A percentile compares a stretch with the other conserved stretches of the same genome.
These are phyloP conservation scores for Acephala macrosclerotiorum DNA, from an alignment of 2,329 filamentous ascomycete species.

Conservation along the genomic window DNA sequence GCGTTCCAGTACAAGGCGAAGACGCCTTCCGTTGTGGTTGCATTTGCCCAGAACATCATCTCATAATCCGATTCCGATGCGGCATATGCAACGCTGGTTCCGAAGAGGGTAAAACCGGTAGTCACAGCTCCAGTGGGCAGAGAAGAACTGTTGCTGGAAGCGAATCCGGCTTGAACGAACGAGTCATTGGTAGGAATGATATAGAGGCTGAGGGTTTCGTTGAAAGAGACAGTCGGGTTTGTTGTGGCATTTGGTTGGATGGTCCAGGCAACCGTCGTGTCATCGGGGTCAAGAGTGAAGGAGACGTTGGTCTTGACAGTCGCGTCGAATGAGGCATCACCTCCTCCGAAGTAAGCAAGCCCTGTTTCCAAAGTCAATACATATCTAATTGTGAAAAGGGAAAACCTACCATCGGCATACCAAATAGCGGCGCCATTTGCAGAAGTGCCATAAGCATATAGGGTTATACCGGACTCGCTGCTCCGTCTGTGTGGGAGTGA, in stretches of 20 bases:
- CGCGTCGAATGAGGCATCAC: constrained; percentile 27
- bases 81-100: constrained; percentile 43
- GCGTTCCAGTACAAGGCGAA: constrained; percentile 40
- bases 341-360: constrained; percentile 44
- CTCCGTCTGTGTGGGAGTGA: constrained; percentile 16
- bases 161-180: constrained; percentile 41
- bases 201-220: constrained; percentile 33
- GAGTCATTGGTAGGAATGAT: constrained; percentile 38
- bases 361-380: constrained; percentile 32
- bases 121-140: constrained; percentile 34
- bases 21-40: constrained; percentile 32
- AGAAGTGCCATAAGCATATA: constrained; percentile 44
- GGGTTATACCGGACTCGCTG: constrained; percentile 19
- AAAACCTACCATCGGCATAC: constrained; percentile 44
- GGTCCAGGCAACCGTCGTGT: constrained; percentile 36
- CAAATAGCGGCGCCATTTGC: constrained; percentile 43
- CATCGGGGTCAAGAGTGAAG: constrained; percentile 36
- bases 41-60: constrained; percentile 38
- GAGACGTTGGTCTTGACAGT: constrained; percentile 42
- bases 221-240: constrained; percentile 29
- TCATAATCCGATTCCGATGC: constrained; percentile 32
- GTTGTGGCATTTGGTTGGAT: constrained; percentile 35
- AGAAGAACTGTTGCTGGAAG: constrained; percentile 28
- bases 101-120: constrained; percentile 44
- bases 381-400: not conserved